A percentile compares a stretch with the other conserved stretches of the same genome.
phyloP scores from a whole-genome alignment of 2,329 filamentous ascomycete species.

The Diaporthe helianthi region DNA sequence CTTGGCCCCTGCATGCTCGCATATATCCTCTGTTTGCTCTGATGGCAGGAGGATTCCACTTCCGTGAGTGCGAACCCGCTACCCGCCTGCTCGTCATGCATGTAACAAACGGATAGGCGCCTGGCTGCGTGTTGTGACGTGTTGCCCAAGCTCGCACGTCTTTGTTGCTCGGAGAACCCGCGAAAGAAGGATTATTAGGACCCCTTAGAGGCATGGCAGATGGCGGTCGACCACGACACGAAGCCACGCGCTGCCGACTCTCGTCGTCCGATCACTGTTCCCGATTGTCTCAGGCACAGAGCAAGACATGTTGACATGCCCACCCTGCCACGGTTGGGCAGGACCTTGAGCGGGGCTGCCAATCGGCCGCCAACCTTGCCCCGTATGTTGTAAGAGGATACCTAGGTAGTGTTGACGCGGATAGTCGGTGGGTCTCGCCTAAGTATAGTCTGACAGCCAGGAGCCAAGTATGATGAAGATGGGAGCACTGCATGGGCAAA shows the following conservation, averaged over 20 bases:
- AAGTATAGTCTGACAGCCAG: not conserved
- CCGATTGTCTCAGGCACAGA: conserved; percentile 33
- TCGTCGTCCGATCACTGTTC: conserved; percentile 28
- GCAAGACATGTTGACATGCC: conserved; percentile 22
- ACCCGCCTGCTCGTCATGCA: not conserved
- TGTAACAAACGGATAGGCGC: conserved; percentile 23
- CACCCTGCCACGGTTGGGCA: not conserved
- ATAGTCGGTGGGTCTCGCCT: conserved; percentile 4
- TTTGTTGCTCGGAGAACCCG: not conserved
- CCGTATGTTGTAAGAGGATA: not conserved
- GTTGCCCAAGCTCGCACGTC: not conserved
- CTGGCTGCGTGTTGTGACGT: conserved; percentile 25
- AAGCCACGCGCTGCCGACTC: conserved; percentile 19
- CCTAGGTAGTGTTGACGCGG: not conserved
- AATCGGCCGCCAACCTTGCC: not conserved
- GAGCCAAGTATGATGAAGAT: not conserved
- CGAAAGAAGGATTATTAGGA: not conserved
- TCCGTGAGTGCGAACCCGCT: not conserved
- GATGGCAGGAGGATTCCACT: not conserved
- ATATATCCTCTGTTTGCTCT: conserved; percentile 25
- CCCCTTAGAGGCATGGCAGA: not conserved
- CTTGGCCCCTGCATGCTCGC: not conserved
- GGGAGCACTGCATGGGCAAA: not conserved
- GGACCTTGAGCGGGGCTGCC: not conserved
- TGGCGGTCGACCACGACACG: not conserved